phyloP scores from a whole-genome alignment of 2,329 filamentous ascomycete species.

The Claviceps maximensis region DNA sequence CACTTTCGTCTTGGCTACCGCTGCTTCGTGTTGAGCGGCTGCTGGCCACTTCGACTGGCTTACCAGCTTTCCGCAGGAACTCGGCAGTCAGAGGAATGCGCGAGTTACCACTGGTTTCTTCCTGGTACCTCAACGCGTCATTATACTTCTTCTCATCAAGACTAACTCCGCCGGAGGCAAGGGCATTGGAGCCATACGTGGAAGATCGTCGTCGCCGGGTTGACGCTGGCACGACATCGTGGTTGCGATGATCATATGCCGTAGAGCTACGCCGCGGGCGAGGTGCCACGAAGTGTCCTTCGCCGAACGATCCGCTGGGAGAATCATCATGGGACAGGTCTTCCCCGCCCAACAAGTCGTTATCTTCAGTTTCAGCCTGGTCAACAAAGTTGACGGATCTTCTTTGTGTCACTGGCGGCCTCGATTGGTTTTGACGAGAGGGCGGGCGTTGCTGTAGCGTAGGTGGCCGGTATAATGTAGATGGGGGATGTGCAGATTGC shows the following conservation, averaged over 20 bases:
- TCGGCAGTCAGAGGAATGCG: conserved; percentile 41
- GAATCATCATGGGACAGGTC: conserved; percentile 27
- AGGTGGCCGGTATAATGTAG: conserved; percentile 18
- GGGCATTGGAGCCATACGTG: conserved; percentile 24
- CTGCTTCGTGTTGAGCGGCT: conserved; percentile 46
- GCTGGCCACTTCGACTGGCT: conserved; percentile 32
- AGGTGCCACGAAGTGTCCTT: conserved; percentile 17
- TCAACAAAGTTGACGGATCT: conserved; percentile 21
- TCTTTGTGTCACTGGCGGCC: conserved; percentile 16
- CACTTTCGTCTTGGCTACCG: conserved; percentile 49
- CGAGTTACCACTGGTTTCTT: conserved; percentile 33
- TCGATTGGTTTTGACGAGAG: conserved; percentile 16
- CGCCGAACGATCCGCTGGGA: conserved; percentile 21
- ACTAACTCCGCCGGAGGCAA: conserved; percentile 20
- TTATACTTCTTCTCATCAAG: conserved; percentile 26
- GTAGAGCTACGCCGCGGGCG: conserved; percentile 22
- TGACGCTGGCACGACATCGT: conserved; percentile 27
- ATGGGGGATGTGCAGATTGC: conserved; percentile 17
- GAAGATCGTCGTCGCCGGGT: conserved; percentile 26
- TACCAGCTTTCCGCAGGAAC: conserved; percentile 36
- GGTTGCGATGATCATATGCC: conserved; percentile 25
- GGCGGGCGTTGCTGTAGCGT: conserved; percentile 12
- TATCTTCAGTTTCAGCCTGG: conserved; percentile 23
- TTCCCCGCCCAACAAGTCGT: conserved; percentile 22
- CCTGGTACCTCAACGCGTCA: conserved; percentile 34